Evolutionary conservation across 179 eudicot genomes (phyloP).

Genomic region (Silene vulgaris): DNA sequence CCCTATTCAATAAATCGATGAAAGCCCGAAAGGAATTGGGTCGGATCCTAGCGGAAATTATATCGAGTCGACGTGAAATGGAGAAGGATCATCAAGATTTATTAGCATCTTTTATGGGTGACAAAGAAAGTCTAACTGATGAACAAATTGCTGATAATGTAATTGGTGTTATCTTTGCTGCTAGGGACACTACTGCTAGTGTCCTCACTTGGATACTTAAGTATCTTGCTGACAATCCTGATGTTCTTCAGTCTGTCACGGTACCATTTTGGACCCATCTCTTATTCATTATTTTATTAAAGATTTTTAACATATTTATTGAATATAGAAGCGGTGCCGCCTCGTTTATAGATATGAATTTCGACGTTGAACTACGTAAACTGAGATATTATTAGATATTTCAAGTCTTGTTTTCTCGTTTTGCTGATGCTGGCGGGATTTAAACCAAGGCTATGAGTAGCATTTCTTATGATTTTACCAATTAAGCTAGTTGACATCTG

Average conservation of each 20-base stretch:
- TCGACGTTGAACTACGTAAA: not conserved
- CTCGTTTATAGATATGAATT: not conserved
- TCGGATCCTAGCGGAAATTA: conserved; percentile 37
- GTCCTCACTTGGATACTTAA: conserved; percentile 82
- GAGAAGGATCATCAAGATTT: conserved; percentile 41
- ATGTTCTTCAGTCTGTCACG: conserved; percentile 53
- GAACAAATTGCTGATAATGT: conserved; percentile 76
- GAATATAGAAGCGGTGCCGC: not conserved
- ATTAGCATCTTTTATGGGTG: conserved; percentile 72
- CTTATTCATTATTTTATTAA: not conserved
- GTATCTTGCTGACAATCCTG: conserved; percentile 52
- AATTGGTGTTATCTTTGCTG: conserved; percentile 85
- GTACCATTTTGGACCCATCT: conserved; percentile 29
- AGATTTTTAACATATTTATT: not conserved
- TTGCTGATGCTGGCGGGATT: too few relatives aligned
- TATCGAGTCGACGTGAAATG: conserved; percentile 41
- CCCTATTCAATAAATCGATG: conserved; percentile 59
- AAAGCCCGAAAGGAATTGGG: conserved; percentile 41
- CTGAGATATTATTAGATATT: not conserved
- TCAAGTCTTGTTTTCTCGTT: too few relatives aligned
- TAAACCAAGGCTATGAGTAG: too few relatives aligned
- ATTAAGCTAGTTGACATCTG: too few relatives aligned
- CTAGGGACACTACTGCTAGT: conserved; percentile 91
- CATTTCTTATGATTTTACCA: too few relatives aligned
- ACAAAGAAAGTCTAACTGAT: conserved; percentile 43